Evolutionary conservation across 2,329 filamentous ascomycete species (phyloP), one percentile per base, ranked within the genome.

Genomic region (Fusarium anguioides): DNA sequence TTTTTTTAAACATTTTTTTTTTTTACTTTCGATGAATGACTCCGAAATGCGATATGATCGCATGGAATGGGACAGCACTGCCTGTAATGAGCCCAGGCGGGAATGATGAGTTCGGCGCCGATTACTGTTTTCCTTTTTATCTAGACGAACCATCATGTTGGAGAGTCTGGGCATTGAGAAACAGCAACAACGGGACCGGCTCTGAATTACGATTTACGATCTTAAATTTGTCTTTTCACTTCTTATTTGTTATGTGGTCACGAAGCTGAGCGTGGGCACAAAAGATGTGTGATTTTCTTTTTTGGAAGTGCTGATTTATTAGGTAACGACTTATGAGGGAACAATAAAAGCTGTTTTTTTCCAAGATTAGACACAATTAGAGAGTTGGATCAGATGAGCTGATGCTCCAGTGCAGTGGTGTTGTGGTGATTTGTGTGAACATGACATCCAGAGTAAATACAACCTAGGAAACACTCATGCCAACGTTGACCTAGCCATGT

Each of bases 241-340:
- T 69, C 60, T 70, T 56, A 44, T 52, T 58, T 68, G 66, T 72
- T 68, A 35, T 66, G 70, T 65, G 66, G 60, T 61, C 45, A 23
- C 41, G 26, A 26, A n/a, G 26, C 69, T 55, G 74, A 72, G n/a
- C 18, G 35, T 20, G 74, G 74, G 70, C 71, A 70, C 70, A 64
- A 65, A 72, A 75, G 72, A 75, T 54, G 72, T 75, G 71, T 75
- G 27, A 12, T 8, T 29, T 12, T 29, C 14, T 68, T 76, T 67
- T 61, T 70, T 76, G 73, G 74, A 75, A 70, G 71, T 73, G 74
- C 74, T 76, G 72, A 69, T 74, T 76, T 75, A 72, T 68, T 76
- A 77, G 75, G 74, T 79, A 75, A 79, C 77, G 77, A 79, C 54
- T 78, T 76, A 79, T 73, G 76, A 79, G 74, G 76, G 77, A 63